Conservation (phyloP, 225 moss, liverwort and hornwort species). For the Pseudisothecium myosuroides region DNA sequence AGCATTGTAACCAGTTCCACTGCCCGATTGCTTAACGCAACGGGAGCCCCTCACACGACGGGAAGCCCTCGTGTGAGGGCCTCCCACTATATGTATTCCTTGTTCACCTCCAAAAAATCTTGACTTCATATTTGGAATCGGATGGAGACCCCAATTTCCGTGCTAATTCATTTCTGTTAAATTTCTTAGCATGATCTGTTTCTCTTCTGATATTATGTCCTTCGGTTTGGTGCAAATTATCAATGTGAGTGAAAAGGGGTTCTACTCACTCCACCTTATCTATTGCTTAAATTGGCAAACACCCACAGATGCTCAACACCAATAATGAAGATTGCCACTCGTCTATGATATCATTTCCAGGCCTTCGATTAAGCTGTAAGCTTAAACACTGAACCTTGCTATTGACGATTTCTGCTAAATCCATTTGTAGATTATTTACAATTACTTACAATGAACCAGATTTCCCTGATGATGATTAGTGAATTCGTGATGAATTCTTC, state of each 20-base stretch:
- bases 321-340: not conserved
- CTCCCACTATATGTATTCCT: no score
- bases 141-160: fast-evolving
- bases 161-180: not conserved
- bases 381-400: not conserved
- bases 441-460: no score
- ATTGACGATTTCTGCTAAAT: not conserved
- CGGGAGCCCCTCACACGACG: no score
- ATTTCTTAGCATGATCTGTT: no score
- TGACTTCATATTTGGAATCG: not conserved
- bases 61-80: no score
- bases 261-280: not conserved
- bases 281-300: not conserved
- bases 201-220: not conserved
- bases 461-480: no score
- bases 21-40: no score
- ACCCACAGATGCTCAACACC: not conserved
- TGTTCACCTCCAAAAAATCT: not conserved
- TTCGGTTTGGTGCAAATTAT: not conserved
- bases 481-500: no score
- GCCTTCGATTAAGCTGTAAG: not conserved
- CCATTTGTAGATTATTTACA: no score
- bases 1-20: no score
- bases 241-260: not conserved
- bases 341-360: not conserved